Evolutionary conservation across 495 filamentous ascomycete genomes (phyloP).

Genomic region (Penicillium riverlandense): DNA sequence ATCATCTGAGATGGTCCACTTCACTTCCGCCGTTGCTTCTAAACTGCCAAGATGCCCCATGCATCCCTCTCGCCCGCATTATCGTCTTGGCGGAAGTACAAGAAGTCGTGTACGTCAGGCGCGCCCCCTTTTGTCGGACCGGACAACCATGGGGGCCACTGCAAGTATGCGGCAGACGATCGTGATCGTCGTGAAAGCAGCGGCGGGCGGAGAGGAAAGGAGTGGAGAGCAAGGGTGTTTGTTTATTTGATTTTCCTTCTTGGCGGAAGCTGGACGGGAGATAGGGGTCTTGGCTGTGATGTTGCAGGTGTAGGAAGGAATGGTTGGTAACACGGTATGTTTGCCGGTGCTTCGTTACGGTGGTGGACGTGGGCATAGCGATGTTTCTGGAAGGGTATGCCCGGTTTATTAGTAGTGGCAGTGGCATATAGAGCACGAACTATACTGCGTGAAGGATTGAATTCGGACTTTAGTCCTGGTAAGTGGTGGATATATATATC

Average conservation of each 20-base stretch:
- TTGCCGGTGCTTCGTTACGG: too few species aligned
- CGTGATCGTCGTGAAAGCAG: slow-evolving; percentile 2
- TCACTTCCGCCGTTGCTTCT: neutral
- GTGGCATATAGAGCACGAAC: too few species aligned
- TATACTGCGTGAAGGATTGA: too few species aligned
- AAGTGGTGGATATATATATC: too few species aligned
- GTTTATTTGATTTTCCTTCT: slow-evolving; percentile 3
- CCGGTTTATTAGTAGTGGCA: too few species aligned
- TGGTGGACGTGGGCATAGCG: too few species aligned
- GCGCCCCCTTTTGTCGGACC: slow-evolving; percentile 1
- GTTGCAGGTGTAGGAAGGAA: too few species aligned
- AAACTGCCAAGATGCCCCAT: slow-evolving; percentile 25
- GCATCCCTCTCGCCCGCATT: slow-evolving; percentile 24
- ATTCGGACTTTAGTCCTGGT: too few species aligned
- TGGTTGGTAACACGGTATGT: too few species aligned
- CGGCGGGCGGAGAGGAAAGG: slow-evolving; percentile 7
- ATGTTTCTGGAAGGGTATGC: too few species aligned
- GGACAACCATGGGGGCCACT: neutral
- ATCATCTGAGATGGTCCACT: slow-evolving; percentile 5
- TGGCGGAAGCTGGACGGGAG: slow-evolving; percentile 14
- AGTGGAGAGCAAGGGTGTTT: slow-evolving; percentile 11
- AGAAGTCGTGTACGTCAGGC: too few species aligned
- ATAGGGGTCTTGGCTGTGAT: neutral
- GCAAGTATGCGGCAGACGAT: too few species aligned
- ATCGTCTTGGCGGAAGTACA: slow-evolving; percentile 18